Evolutionary conservation across 805 yeast genomes (phyloP).

Genomic region (Sungouiozyma ichnusensis): DNA sequence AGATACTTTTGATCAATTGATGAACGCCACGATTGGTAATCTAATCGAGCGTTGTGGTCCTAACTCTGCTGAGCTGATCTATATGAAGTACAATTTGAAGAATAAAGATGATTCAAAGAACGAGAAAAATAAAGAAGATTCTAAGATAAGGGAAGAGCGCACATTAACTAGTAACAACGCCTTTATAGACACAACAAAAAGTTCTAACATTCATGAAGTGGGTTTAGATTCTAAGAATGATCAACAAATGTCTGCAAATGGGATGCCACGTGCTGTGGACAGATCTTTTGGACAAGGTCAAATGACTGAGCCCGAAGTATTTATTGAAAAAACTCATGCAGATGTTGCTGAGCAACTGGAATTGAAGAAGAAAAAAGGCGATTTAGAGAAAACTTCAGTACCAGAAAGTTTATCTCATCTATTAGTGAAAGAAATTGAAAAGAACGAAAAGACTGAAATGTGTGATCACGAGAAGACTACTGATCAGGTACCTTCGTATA

Average conservation of each 20-base stretch:
- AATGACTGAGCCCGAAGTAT: conserved; percentile 25
- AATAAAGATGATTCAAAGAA: background rate
- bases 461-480: background rate
- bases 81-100: conserved; percentile 10
- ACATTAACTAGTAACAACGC: background rate
- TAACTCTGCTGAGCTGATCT: conserved; percentile 47
- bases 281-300: conserved; percentile 32
- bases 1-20: conserved; percentile 57
- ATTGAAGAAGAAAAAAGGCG: conserved; percentile 37
- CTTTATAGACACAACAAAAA: no score
- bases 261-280: conserved; percentile 53
- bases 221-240: background rate
- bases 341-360: conserved; percentile 39
- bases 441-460: conserved; percentile 3
- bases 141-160: background rate
- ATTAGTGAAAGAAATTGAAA: conserved; percentile 30
- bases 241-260: conserved; percentile 13
- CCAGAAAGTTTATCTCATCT: conserved; percentile 48
- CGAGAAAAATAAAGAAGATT: background rate
- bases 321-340: conserved; percentile 31
- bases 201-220: background rate
- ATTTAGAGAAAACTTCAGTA: conserved; percentile 40
- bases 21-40: conserved; percentile 55
- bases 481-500: conserved; percentile 8
- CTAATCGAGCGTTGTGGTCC: conserved; percentile 55